Percentiles rank a stretch among this genome's conserved stretches.
Conservation (phyloP, 768 basidiomycete species). For the Pulveroboletus ravenelii region DNA sequence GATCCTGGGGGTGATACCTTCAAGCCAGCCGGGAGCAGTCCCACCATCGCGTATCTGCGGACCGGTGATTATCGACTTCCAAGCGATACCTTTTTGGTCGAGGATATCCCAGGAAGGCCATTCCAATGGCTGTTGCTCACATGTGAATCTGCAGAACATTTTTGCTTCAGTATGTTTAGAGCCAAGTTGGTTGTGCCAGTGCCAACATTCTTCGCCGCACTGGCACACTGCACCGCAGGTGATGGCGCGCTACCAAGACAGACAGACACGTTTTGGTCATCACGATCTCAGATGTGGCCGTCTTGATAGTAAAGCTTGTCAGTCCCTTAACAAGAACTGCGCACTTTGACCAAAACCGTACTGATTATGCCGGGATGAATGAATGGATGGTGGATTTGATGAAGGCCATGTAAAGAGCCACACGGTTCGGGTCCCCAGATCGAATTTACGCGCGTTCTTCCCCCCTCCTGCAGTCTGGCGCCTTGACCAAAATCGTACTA, state of each 20-base stretch:
- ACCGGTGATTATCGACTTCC: background rate
- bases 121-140: background rate
- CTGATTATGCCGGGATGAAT: background rate
- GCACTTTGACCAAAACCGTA: background rate
- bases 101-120: background rate
- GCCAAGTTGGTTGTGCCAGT: background rate
- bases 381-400: background rate
- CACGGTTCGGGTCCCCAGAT: too few relatives aligned
- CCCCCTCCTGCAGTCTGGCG: too few relatives aligned
- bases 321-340: background rate
- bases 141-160: background rate
- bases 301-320: background rate
- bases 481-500: too few relatives aligned
- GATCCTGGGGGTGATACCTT: background rate
- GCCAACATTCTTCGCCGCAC: background rate
- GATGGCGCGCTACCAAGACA: slow-evolving; percentile 1
- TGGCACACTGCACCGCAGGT: background rate
- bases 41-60: background rate
- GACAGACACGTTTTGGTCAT: background rate
- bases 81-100: background rate
- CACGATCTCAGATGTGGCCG: slow-evolving; percentile 4
- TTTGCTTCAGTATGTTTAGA: background rate
- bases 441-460: too few relatives aligned
- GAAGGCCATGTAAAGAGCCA: too few relatives aligned
- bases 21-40: background rate